These are phyloP conservation scores for Phytophthora nicotianae DNA, from an alignment of 352 stramenopile genomes.

Conservation along the genomic window DNA sequence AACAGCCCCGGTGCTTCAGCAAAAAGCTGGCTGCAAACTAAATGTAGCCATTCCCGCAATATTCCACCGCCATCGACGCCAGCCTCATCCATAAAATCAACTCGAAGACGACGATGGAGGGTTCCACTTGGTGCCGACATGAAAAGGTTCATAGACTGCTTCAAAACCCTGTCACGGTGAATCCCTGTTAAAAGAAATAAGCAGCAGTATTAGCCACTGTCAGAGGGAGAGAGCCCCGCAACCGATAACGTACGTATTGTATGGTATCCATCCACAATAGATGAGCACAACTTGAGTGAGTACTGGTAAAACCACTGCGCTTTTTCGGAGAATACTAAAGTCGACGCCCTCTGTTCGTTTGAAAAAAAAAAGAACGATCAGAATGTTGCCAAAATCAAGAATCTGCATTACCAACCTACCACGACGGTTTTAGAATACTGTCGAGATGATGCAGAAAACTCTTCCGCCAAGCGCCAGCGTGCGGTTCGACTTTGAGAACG, in stretches of 20 bases:
- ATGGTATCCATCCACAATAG: slow-evolving; percentile 56
- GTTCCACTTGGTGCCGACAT: slow-evolving; percentile 48
- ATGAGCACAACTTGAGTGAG: slow-evolving; percentile 60
- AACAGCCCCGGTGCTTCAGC: slow-evolving; percentile 58
- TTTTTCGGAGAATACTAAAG: slow-evolving; percentile 62
- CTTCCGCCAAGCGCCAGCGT: slow-evolving; percentile 32
- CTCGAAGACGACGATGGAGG: slow-evolving; percentile 72
- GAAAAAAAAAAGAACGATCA: slow-evolving; percentile 1
- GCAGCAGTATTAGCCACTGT: slow-evolving; percentile 1
- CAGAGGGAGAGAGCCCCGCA: no score
- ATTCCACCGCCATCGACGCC: slow-evolving; percentile 80
- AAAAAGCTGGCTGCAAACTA: slow-evolving; percentile 77
- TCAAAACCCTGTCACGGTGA: slow-evolving; percentile 66
- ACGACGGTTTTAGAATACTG: slow-evolving; percentile 33
- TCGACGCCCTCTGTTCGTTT: slow-evolving; percentile 40
- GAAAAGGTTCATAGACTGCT: slow-evolving; percentile 72
- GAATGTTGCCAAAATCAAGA: neutral
- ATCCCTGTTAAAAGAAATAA: slow-evolving; percentile 46
- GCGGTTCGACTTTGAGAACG: slow-evolving; percentile 13
- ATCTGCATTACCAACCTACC: slow-evolving; percentile 15
- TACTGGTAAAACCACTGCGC: slow-evolving; percentile 74
- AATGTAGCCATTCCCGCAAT: slow-evolving; percentile 77
- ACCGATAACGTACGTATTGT: slow-evolving; percentile 68
- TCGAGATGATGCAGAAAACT: slow-evolving; percentile 35
- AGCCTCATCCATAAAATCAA: slow-evolving; percentile 87